Percentiles rank a stretch among this genome's conserved stretches.
Conservation (phyloP, 2,329 filamentous ascomycete genomes). For the Chalaropsis ovoidea region DNA sequence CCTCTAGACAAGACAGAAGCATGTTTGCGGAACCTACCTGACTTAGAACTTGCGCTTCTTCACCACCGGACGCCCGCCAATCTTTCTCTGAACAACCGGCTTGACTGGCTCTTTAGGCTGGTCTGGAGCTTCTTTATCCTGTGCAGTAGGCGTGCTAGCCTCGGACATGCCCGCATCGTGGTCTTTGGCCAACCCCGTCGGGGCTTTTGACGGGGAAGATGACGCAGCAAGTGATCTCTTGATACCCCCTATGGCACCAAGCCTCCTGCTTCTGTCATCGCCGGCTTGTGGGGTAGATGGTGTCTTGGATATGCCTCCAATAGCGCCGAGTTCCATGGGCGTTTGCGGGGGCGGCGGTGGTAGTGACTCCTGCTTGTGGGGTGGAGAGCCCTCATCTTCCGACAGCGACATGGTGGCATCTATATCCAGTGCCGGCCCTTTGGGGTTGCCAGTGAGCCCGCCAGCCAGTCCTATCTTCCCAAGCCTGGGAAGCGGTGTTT, state of each 20-base stretch:
- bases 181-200: not conserved
- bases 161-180: too few species aligned
- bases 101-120: not conserved
- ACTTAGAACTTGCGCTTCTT: slow-evolving; percentile 24
- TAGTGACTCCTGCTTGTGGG: not conserved
- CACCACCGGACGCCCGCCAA: slow-evolving; percentile 19
- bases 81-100: slow-evolving; percentile 14
- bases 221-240: not conserved
- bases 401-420: slow-evolving; percentile 17
- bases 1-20: not conserved
- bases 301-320: not conserved
- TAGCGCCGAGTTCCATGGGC: not conserved
- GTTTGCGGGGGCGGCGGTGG: not conserved
- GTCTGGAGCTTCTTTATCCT: not conserved
- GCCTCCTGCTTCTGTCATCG: not conserved
- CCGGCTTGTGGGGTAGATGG: not conserved
- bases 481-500: not conserved
- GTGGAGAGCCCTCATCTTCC: not conserved
- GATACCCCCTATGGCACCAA: not conserved
- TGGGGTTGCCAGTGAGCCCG: not conserved
- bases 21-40: not conserved
- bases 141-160: not conserved
- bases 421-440: not conserved
- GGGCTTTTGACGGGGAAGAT: not conserved
- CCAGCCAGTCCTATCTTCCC: not conserved